Evolutionary conservation across 495 filamentous ascomycete species (phyloP).

Genomic region (Xylaria telfairii): DNA sequence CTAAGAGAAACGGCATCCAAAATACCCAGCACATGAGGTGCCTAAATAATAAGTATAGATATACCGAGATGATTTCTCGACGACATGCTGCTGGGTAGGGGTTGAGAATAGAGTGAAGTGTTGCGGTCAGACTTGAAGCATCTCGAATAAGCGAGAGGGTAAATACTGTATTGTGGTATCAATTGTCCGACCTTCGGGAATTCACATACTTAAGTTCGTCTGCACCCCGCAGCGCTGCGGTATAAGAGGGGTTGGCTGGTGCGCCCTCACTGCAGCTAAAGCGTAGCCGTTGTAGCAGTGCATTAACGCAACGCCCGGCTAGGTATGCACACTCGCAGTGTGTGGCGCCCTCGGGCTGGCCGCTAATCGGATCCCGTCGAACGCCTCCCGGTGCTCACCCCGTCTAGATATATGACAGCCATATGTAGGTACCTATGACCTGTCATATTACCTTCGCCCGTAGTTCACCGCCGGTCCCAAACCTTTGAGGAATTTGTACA

Average conservation of each 20-base stretch:
- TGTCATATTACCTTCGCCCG: background rate
- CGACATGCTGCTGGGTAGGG: no score
- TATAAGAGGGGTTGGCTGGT: background rate
- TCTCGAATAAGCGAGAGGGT: background rate
- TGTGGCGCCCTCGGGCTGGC: background rate
- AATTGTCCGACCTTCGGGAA: background rate
- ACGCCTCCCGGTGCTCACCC: background rate
- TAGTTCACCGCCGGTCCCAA: slow-evolving; percentile 2
- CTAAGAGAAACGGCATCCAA: background rate
- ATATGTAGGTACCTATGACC: background rate
- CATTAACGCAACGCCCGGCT: background rate
- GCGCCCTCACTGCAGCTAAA: background rate
- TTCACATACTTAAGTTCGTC: background rate
- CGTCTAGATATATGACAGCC: background rate
- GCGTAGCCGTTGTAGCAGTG: background rate
- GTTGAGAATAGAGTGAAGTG: no score
- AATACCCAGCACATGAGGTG: no score
- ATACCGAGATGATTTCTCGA: no score
- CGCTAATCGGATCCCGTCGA: slow-evolving; percentile 7
- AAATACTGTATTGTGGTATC: background rate
- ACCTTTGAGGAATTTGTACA: slow-evolving; percentile 20
- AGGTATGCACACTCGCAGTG: background rate
- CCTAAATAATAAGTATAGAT: no score
- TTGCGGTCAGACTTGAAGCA: no score
- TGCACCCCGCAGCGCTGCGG: background rate